Conservation (phyloP, 2,329 filamentous ascomycete genomes). For the Alternaria triticimaculans region DNA sequence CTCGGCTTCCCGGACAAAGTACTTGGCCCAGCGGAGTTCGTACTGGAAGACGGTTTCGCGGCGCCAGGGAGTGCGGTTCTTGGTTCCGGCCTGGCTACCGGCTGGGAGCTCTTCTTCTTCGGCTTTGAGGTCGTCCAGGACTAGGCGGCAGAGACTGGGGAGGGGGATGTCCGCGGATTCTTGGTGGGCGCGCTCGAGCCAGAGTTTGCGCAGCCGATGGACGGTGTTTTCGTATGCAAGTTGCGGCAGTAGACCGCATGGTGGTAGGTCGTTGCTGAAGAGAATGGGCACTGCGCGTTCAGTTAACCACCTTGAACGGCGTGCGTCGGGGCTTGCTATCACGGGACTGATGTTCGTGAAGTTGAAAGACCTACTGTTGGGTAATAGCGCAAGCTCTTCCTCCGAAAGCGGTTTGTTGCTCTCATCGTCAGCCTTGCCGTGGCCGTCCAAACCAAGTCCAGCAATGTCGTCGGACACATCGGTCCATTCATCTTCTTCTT, state of each 20-base stretch:
- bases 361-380: conserved; percentile 19
- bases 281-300: conserved; percentile 31
- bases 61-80: conserved; percentile 28
- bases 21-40: conserved; percentile 32
- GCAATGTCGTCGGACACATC: neutral
- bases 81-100: neutral
- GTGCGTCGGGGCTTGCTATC: neutral
- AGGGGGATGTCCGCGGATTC: neutral
- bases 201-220: conserved; percentile 24
- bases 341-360: neutral
- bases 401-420: neutral
- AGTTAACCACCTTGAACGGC: neutral
- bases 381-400: conserved; percentile 11
- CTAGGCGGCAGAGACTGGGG: conserved; percentile 14
- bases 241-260: conserved; percentile 27
- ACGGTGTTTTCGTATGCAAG: conserved; percentile 35
- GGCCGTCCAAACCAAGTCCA: neutral
- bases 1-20: conserved; percentile 33
- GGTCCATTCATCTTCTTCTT: conserved; percentile 22
- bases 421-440: neutral
- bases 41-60: conserved; percentile 28
- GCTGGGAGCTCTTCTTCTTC: conserved; percentile 13
- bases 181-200: conserved; percentile 12
- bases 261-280: conserved; percentile 31
- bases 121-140: conserved; percentile 11